These are phyloP conservation scores for Penicillium sp. DNA, from an alignment of 2,329 filamentous ascomycete genomes.

Conservation along the genomic window DNA sequence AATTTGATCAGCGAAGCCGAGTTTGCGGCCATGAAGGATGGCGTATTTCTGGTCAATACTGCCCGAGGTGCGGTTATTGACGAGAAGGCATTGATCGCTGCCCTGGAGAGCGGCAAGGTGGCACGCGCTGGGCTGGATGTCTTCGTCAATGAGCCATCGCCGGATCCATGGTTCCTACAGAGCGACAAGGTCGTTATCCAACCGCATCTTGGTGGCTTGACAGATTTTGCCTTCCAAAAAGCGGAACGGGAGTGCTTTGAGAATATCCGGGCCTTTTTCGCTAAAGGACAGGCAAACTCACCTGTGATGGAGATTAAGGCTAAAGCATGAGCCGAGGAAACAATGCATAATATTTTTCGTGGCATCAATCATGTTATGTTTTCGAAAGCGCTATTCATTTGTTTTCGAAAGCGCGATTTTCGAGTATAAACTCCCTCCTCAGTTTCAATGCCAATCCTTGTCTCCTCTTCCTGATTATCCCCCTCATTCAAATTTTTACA, in stretches of 20 bases:
- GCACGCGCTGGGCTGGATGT: slow-evolving; percentile 50
- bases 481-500: too few relatives aligned
- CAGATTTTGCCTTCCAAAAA: slow-evolving; percentile 45
- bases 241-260: slow-evolving; percentile 49
- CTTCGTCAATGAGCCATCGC: slow-evolving; percentile 46
- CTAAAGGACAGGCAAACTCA: slow-evolving; percentile 35
- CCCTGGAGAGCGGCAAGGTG: slow-evolving; percentile 47
- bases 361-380: too few relatives aligned
- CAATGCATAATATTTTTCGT: too few relatives aligned
- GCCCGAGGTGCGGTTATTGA: slow-evolving; percentile 48
- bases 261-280: slow-evolving; percentile 45
- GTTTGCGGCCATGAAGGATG: slow-evolving; percentile 48
- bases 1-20: slow-evolving; percentile 42
- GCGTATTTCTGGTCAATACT: slow-evolving; percentile 49
- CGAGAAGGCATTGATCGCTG: slow-evolving; percentile 44
- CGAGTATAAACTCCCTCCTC: too few relatives aligned
- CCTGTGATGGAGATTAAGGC: slow-evolving; percentile 13
- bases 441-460: too few relatives aligned
- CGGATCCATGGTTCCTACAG: slow-evolving; percentile 42
- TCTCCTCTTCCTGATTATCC: too few relatives aligned
- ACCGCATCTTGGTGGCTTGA: slow-evolving; percentile 49
- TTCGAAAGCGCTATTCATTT: too few relatives aligned
- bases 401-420: too few relatives aligned
- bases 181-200: slow-evolving; percentile 47
- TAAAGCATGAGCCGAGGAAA: too few relatives aligned